A percentile compares a stretch with the other conserved stretches of the same genome.
Evolutionary conservation across 2,329 filamentous ascomycete species (phyloP).

Genomic region (Penicillium brasilianum): DNA sequence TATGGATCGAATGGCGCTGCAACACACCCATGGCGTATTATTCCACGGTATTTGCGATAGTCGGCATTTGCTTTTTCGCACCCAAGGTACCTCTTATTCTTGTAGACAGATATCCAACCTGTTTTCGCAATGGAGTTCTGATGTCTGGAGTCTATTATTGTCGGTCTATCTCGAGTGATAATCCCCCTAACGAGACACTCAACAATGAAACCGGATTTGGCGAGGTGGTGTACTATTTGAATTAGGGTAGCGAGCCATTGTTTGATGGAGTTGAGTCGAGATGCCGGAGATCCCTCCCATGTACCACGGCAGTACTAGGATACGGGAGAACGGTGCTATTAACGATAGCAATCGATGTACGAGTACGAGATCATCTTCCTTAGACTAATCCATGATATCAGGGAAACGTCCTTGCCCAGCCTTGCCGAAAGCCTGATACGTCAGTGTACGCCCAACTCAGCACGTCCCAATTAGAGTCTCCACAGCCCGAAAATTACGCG

Average conservation of each 20-base stretch:
- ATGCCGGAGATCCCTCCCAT: background rate
- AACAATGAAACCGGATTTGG: background rate
- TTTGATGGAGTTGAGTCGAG: background rate
- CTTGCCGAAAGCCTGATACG: constrained; percentile 2
- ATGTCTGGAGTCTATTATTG: constrained; percentile 15
- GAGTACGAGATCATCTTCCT: background rate
- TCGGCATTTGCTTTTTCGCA: constrained; percentile 1
- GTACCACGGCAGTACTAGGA: background rate
- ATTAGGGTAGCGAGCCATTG: background rate
- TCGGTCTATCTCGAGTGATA: background rate
- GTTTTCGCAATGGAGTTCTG: constrained; percentile 28
- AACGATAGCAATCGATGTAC: background rate
- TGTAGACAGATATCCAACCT: constrained; percentile 20
- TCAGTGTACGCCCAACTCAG: constrained; percentile 9
- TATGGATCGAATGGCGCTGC: background rate
- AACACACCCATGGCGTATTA: background rate
- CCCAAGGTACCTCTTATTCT: background rate
- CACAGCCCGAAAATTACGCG: constrained; percentile 22
- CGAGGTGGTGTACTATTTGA: background rate
- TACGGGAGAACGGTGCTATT: background rate
- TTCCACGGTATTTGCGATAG: background rate
- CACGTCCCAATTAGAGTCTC: background rate
- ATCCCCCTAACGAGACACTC: background rate
- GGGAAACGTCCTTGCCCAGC: background rate
- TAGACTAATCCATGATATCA: background rate